phyloP scores from a whole-genome alignment of 2,329 filamentous ascomycete genomes.

The Dothistroma septosporum region DNA sequence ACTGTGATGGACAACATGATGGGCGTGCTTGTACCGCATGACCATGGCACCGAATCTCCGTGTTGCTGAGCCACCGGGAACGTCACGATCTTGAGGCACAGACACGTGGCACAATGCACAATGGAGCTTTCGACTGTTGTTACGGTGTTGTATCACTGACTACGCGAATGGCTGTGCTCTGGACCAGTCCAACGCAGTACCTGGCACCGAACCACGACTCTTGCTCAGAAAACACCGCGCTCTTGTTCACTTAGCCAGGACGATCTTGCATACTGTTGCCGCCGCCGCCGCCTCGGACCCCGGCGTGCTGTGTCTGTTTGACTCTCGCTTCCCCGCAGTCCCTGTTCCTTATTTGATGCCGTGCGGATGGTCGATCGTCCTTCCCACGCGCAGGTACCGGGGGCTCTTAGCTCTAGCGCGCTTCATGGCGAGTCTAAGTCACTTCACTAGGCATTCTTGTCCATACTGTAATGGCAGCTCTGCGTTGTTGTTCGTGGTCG shows the following conservation, averaged over 20 bases:
- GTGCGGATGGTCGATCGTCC: constrained; percentile 6
- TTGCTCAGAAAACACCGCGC: neutral
- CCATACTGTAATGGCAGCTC: neutral
- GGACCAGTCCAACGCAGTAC: neutral
- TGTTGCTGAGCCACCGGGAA: neutral
- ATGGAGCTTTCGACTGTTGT: neutral
- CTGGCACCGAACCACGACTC: neutral
- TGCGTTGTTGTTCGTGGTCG: neutral
- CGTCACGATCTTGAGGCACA: neutral
- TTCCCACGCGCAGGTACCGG: constrained; percentile 6
- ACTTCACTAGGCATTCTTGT: neutral
- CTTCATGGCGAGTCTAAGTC: neutral
- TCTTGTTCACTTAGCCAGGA: neutral
- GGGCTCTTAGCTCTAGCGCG: constrained; percentile 2
- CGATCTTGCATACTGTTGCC: neutral
- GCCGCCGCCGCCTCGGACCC: neutral
- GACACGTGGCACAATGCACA: constrained; percentile 8
- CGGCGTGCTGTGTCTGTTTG: neutral
- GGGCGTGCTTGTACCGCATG: constrained; percentile 2
- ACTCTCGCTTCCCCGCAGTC: constrained; percentile 10
- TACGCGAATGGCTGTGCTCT: constrained; percentile 1
- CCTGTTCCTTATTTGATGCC: neutral
- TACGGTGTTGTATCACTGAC: neutral
- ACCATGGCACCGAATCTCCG: neutral
- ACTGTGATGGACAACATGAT: constrained; percentile 1